phyloP scores from a whole-genome alignment of 75 land plant genomes.

The Picea sitchensis region DNA sequence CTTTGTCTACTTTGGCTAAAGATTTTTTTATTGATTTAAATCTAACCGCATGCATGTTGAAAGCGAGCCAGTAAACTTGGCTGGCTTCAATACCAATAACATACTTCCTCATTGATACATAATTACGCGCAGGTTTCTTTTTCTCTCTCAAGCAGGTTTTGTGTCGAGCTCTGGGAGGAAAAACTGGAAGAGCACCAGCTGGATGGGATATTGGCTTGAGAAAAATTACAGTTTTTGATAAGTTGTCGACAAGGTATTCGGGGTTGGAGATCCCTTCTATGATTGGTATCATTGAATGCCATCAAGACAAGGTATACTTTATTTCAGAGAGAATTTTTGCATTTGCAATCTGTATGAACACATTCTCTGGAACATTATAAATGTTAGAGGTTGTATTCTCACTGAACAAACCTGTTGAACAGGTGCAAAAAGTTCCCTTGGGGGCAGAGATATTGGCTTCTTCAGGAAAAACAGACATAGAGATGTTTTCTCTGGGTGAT shows the following conservation, averaged over 20 bases:
- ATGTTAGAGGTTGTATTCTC: background rate
- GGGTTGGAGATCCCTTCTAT: slow-evolving; percentile 41
- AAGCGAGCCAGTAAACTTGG: too few relatives aligned
- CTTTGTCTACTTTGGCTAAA: too few relatives aligned
- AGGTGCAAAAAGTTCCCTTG: slow-evolving; percentile 63
- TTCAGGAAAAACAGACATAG: slow-evolving; percentile 60
- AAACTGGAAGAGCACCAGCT: slow-evolving; percentile 50
- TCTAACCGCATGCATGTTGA: too few relatives aligned
- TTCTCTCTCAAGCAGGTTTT: slow-evolving; percentile 46
- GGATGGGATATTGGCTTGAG: slow-evolving; percentile 94
- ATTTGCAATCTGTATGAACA: background rate
- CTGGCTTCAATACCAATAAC: background rate
- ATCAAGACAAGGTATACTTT: slow-evolving; percentile 60
- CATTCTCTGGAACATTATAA: background rate
- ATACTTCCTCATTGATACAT: background rate
- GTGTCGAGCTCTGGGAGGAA: slow-evolving; percentile 86
- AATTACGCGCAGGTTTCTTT: background rate
- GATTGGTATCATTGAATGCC: slow-evolving; percentile 61
- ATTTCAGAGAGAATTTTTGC: background rate
- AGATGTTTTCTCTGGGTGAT: slow-evolving; percentile 67
- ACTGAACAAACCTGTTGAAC: background rate
- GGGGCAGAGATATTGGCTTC: slow-evolving; percentile 57
- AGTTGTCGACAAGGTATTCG: slow-evolving; percentile 35
- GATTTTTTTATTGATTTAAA: too few relatives aligned
- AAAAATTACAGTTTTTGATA: slow-evolving; percentile 28